These are phyloP conservation scores for Metroxylon sagu DNA, from an alignment of 176 grass and related monocot genomes.

Conservation along the genomic window DNA sequence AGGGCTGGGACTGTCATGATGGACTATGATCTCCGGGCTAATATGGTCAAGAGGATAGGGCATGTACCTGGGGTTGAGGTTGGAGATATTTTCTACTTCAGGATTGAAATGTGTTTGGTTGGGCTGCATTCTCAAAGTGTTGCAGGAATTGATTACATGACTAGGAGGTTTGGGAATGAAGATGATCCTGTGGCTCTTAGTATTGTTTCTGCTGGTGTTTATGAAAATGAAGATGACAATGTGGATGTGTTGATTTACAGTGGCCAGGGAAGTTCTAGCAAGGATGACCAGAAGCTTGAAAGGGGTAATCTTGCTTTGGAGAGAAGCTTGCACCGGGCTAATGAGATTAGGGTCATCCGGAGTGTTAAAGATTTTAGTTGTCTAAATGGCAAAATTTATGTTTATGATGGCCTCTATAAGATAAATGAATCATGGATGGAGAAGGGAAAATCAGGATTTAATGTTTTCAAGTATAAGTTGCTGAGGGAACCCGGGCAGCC, in stretches of 20 bases:
- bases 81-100: slow-evolving; percentile 90
- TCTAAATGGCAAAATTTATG: slow-evolving; percentile 70
- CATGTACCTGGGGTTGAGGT: slow-evolving; percentile 57
- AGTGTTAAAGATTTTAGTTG: slow-evolving; percentile 57
- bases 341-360: slow-evolving; percentile 71
- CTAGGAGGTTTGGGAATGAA: slow-evolving; percentile 36
- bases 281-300: slow-evolving; percentile 84
- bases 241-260: slow-evolving; percentile 58
- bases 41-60: slow-evolving; percentile 65
- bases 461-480: slow-evolving; percentile 75
- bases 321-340: slow-evolving; percentile 69
- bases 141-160: slow-evolving; percentile 73
- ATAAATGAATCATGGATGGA: slow-evolving; percentile 71
- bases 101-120: slow-evolving; percentile 81
- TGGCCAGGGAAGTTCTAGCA: slow-evolving; percentile 70
- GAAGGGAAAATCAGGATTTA: slow-evolving; percentile 66
- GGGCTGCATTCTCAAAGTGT: slow-evolving; percentile 63
- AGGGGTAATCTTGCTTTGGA: slow-evolving; percentile 84
- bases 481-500: slow-evolving; percentile 63
- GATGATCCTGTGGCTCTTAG: slow-evolving; percentile 56
- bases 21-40: slow-evolving; percentile 53
- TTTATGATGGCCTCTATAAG: slow-evolving; percentile 85
- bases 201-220: slow-evolving; percentile 76
- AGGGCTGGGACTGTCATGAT: slow-evolving; percentile 85
- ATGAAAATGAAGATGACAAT: slow-evolving; percentile 74